Conservation (phyloP, 768 basidiomycete species). For the Pleurotus eryngii region DNA sequence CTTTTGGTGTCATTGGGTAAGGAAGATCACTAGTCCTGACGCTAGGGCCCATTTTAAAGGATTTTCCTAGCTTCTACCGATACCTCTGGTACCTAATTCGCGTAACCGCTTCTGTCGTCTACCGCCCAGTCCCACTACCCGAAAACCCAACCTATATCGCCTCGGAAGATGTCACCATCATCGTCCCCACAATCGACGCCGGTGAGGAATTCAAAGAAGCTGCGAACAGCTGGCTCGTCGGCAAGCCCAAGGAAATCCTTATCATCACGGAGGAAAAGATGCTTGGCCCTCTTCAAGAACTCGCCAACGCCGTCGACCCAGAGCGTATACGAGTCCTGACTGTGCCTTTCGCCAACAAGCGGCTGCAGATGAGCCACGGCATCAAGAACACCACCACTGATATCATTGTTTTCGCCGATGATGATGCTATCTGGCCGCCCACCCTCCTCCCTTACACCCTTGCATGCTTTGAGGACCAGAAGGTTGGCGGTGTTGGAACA, state of each 20-base stretch:
- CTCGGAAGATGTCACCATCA: constrained; percentile 92
- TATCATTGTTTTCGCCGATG: constrained; percentile 93
- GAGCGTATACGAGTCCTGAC: constrained; percentile 82
- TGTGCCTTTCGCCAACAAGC: constrained; percentile 91
- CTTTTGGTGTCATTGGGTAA: constrained; percentile 86
- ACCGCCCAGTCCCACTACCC: constrained; percentile 86
- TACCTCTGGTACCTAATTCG: constrained; percentile 93
- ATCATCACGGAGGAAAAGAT: constrained; percentile 84
- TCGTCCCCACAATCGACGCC: constrained; percentile 94
- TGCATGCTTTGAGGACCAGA: constrained; percentile 93
- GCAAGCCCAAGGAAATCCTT: constrained; percentile 80
- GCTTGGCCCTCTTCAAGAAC: constrained; percentile 82
- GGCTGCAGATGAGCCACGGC: constrained; percentile 90
- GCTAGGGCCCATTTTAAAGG: neutral
- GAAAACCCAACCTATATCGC: constrained; percentile 89
- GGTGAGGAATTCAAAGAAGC: constrained; percentile 95
- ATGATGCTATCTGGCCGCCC: constrained; percentile 95
- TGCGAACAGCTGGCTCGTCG: constrained; percentile 87
- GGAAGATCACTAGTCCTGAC: constrained; percentile 15
- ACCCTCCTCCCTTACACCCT: constrained; percentile 86
- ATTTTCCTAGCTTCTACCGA: constrained; percentile 71
- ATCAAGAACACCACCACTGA: constrained; percentile 89
- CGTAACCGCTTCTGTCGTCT: constrained; percentile 70
- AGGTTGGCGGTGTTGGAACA: constrained; percentile 89
- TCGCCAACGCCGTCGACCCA: constrained; percentile 86